Base-by-base conservation (phyloP, 208 protist genomes). In the Leptomonas seymouri region DNA sequence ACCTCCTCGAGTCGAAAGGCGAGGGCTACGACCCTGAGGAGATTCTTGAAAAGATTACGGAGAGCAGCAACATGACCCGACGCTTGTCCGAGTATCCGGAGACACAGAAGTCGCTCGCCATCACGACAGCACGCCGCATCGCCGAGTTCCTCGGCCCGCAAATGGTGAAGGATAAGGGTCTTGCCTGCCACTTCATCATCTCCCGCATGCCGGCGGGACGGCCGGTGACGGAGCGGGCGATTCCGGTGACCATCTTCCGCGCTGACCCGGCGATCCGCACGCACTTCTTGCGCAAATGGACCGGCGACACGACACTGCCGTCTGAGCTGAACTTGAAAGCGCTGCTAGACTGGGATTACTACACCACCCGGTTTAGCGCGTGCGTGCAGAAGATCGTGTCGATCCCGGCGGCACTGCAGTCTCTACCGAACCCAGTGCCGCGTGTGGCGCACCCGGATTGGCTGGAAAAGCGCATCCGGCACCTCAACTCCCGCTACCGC, bases 291-390 rank as follows among this genome's bases (percentile, higher is more conserved):
- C 86, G 84, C 28, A 98, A 98, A 70, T 99, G 98, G 98, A 97
- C 90, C 4, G 85, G 88, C 16, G 92, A 97, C 72, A 79, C 79
- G 21, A 69, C 87, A 9, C 59, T 97, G 11, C 72, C 86, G 23
- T 53, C 71, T 3, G 57, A 80, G 25, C 49, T 87, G 41, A 88
- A 99, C 75, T 68, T 99, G 23, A 85, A 90, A 54, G 63, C 86
- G 44, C 81, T 99, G 27, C 81, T 99, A 15, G 99, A 99, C 83
- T 99, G 99, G 99, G 93, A 99, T 67, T 99, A 99, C 88, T 99
- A 99, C 91, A 99, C 95, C 2, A 85, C 92, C 5, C 94, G 99
- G 53, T 94, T 99, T 45, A 97, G 78, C 45, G 88, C 85, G 9
- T 91, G 94, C 48, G 98, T 99, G 60, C 98, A 99, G 81, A 99